Base-by-base conservation (phyloP, 331 rosid genomes). In the Malus hybrid region DNA sequence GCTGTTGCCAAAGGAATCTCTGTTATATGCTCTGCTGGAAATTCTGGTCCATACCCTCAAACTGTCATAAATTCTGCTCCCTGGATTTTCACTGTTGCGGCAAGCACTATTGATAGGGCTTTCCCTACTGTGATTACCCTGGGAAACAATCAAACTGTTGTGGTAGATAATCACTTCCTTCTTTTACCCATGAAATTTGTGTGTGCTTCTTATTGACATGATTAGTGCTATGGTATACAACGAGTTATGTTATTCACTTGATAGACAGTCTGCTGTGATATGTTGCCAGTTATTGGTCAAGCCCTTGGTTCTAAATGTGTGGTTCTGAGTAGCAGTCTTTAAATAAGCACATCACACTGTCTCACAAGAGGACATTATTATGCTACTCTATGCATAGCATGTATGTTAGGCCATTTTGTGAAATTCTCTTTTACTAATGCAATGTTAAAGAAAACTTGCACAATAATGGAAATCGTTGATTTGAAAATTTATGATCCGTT, bases 61-160 rank as follows among this genome's bases (percentile, higher is more conserved):
- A 85, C 91, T 34, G 90, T 85, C 69, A 85, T 81, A 64, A 89
- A 87, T 50, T 81, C 88, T 19, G 83, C 91, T 12, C 93, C 91
- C 11, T 89, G 91, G 93, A 14, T 89, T 63, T 77, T 87, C 19
- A 86, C 91, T 19, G 88, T 89, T 12, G 89, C 91, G 7, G 93
- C 89, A 1, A 83, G 88, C 70, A 86, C 89, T 62, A 74, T 87
- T 5, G 89, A 86, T 70, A 82, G 93, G 80, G 86, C 86, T 59
- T 88, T 88, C 62, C 90, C 89, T 18, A 80, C 85, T 34, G 13
- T 10, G 10, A 52, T 89, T 62, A 75, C 76, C 62, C 10, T 89
- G 80, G 91, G 93, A 83, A 87, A 89, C 77, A 85, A 87, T 74
- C 88, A 71, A 75, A 89, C 86, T 65, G 66, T 87, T 57, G 86